phyloP scores from a whole-genome alignment of 495 filamentous ascomycete species.

The Parathielavia appendiculata region DNA sequence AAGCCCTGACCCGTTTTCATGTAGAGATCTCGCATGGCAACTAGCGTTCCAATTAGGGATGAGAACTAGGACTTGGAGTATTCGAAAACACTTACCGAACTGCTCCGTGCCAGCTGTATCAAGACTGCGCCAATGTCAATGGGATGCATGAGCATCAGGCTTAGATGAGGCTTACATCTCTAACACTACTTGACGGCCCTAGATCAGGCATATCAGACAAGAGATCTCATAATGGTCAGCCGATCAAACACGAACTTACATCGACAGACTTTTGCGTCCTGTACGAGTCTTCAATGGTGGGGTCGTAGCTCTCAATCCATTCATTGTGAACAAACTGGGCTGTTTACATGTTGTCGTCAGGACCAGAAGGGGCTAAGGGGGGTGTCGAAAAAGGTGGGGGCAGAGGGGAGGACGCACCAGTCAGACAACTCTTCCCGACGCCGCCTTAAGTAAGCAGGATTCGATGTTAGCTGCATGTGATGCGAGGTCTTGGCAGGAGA shows the following conservation, averaged over 20 bases:
- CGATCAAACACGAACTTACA: constrained; percentile 54
- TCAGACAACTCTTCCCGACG: constrained; percentile 96
- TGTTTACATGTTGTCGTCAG: constrained; percentile 37
- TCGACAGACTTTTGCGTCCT: constrained; percentile 91
- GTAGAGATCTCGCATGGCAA: constrained; percentile 77
- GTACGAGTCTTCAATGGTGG: constrained; percentile 96
- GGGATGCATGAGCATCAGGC: not conserved
- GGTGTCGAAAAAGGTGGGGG: constrained; percentile 5
- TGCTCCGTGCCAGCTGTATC: constrained; percentile 98
- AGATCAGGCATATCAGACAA: constrained; percentile 8
- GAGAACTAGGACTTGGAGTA: not conserved
- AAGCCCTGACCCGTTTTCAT: constrained; percentile 98
- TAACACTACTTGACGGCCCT: constrained; percentile 93
- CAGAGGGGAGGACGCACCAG: constrained; percentile 58
- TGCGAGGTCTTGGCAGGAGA: constrained; percentile 16
- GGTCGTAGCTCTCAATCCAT: constrained; percentile 99
- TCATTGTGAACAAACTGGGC: constrained; percentile 99
- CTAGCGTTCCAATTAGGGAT: constrained; percentile 22
- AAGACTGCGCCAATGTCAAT: constrained; percentile 49
- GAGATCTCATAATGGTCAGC: not conserved
- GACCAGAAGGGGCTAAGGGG: constrained; percentile 11
- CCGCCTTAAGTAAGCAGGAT: constrained; percentile 57
- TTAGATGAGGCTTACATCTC: constrained; percentile 66
- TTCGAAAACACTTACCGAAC: constrained; percentile 66
- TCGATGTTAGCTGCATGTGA: constrained; percentile 32